A percentile compares a stretch with the other conserved stretches of the same genome.
phyloP scores from a whole-genome alignment of 495 filamentous ascomycete species.

The Penicillium dipodomyicola region DNA sequence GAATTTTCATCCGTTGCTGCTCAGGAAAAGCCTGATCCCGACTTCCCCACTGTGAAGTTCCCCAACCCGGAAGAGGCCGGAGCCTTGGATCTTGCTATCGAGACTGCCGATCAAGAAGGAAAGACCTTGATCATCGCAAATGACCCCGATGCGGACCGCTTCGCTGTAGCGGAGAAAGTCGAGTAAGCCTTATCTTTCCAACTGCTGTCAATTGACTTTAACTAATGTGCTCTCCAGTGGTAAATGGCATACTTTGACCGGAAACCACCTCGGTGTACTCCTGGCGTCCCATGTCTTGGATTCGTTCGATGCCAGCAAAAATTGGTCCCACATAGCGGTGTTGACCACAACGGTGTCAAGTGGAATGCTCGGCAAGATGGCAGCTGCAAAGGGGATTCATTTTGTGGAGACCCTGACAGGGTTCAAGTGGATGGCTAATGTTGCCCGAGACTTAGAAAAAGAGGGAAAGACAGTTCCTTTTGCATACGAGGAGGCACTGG shows the following conservation, averaged over 20 bases:
- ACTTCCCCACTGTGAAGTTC: constrained; percentile 68
- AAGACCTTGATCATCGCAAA: constrained; percentile 59
- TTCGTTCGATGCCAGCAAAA: constrained; percentile 27
- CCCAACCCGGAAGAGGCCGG: constrained; percentile 73
- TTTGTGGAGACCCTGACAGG: constrained; percentile 68
- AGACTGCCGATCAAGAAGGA: constrained; percentile 49
- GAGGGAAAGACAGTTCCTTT: constrained; percentile 53
- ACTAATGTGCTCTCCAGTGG: constrained; percentile 27
- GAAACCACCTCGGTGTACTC: constrained; percentile 66
- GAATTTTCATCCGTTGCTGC: constrained; percentile 46
- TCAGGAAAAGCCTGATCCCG: constrained; percentile 59
- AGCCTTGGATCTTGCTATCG: constrained; percentile 62
- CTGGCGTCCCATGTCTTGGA: constrained; percentile 59
- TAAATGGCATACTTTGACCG: constrained; percentile 63
- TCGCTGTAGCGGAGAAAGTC: constrained; percentile 63
- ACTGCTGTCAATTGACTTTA: not conserved
- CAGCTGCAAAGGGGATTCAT: constrained; percentile 52
- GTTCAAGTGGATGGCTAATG: constrained; percentile 71
- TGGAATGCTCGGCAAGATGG: constrained; percentile 62
- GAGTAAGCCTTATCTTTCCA: constrained; percentile 27
- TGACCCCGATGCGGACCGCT: constrained; percentile 73
- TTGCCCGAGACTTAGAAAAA: constrained; percentile 42
- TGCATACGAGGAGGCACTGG: constrained; percentile 72
- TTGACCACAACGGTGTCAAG: constrained; percentile 65
- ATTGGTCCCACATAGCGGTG: constrained; percentile 48